These are phyloP conservation scores for Mortierella sp. DNA, from an alignment of 371 early-diverging fungal species.

Conservation along the genomic window DNA sequence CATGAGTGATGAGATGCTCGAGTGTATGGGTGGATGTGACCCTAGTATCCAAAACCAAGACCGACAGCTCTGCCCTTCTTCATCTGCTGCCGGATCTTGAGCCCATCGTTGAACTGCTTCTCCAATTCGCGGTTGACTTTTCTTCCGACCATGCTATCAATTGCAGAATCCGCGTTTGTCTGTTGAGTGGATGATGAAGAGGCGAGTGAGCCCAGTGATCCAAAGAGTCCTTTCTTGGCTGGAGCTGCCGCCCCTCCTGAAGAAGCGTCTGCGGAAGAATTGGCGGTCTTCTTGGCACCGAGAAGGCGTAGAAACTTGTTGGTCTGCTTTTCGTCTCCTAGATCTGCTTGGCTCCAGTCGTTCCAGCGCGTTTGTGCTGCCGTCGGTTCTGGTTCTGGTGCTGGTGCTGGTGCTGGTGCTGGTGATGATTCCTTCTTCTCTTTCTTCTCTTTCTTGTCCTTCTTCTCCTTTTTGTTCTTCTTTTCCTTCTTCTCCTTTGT, in stretches of 20 bases:
- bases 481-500: constrained; percentile 24
- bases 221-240: constrained; percentile 20
- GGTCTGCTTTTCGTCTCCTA: constrained; percentile 57
- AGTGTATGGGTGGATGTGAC: too few species aligned
- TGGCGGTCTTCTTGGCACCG: constrained; percentile 43
- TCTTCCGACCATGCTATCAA: constrained; percentile 50
- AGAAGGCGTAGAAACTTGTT: constrained; percentile 60
- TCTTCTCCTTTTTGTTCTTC: constrained; percentile 18
- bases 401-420: constrained; percentile 4
- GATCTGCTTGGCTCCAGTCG: constrained; percentile 60
- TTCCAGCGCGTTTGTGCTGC: constrained; percentile 55
- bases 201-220: constrained; percentile 34
- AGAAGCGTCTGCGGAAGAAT: constrained; percentile 10
- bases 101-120: constrained; percentile 60
- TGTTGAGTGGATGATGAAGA: constrained; percentile 10
- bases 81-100: constrained; percentile 56
- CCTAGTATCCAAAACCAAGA: constrained; percentile 55
- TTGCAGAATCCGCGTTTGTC: constrained; percentile 54
- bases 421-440: constrained; percentile 13
- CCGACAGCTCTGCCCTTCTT: constrained; percentile 58
- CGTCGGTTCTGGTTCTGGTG: constrained; percentile 8
- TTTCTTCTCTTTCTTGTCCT: constrained; percentile 22
- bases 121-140: constrained; percentile 57
- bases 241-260: constrained; percentile 7
- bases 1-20: too few species aligned